phyloP scores from a whole-genome alignment of 805 yeast genomes.

The Candida koratica region DNA sequence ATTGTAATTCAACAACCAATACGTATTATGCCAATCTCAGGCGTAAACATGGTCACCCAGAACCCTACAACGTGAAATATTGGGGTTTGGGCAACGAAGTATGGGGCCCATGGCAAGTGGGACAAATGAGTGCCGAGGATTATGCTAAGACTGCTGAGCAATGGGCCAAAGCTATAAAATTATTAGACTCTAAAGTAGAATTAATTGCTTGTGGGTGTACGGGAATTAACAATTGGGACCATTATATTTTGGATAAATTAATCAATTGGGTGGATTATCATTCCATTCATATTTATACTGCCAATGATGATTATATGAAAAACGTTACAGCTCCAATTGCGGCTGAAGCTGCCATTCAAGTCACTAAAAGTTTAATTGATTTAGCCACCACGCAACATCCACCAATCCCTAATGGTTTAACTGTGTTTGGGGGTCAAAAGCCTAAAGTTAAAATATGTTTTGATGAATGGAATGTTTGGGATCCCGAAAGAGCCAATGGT shows the following conservation, averaged over 20 bases:
- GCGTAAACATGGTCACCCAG: slow-evolving; percentile 28
- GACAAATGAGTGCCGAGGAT: slow-evolving; percentile 26
- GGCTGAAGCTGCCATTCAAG: slow-evolving; percentile 29
- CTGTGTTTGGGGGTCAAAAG: background rate
- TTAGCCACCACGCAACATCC: slow-evolving; percentile 23
- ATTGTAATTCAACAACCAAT: slow-evolving; percentile 27
- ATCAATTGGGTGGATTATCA: slow-evolving; percentile 24
- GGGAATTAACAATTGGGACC: slow-evolving; percentile 29
- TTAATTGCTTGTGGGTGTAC: slow-evolving; percentile 28
- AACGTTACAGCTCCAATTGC: slow-evolving; percentile 27
- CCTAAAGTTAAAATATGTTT: slow-evolving; percentile 24
- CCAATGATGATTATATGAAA: slow-evolving; percentile 20
- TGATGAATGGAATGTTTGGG: slow-evolving; percentile 39
- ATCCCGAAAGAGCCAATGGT: slow-evolving; percentile 27
- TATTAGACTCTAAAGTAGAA: slow-evolving; percentile 24
- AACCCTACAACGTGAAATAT: slow-evolving; percentile 32
- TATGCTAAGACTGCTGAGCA: slow-evolving; percentile 25
- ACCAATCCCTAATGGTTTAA: slow-evolving; percentile 12
- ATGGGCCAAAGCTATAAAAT: slow-evolving; percentile 33
- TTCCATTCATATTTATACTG: slow-evolving; percentile 31
- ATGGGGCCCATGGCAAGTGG: slow-evolving; percentile 36
- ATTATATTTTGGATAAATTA: slow-evolving; percentile 21
- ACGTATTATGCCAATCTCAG: slow-evolving; percentile 33
- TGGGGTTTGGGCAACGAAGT: slow-evolving; percentile 37
- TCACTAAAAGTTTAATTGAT: slow-evolving; percentile 23